Base-by-base conservation (phyloP, 129 eudicot genomes). In the Escallonia herrerae region DNA sequence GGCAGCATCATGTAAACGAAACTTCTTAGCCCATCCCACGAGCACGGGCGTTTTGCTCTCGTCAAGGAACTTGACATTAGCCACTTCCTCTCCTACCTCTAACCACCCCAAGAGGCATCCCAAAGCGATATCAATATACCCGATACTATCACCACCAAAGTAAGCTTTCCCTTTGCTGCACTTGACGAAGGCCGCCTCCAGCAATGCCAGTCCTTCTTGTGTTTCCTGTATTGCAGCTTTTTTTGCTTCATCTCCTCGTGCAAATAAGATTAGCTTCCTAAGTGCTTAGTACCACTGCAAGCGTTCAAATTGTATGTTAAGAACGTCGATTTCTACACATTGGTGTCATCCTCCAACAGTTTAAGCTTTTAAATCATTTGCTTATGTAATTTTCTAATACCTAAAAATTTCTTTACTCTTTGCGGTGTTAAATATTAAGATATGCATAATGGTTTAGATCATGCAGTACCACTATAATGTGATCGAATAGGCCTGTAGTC, bases 151-250 rank as follows among this genome's bases (percentile, higher is more conserved):
- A 4, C 73, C 77, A 2, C 73, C 77, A 22, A 77, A 70, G 48
- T 46, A 71, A 8, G 48, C 46, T 46, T 70, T 77, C 12, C 77
- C 81, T 4, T 77, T 59, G 62, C 73, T 71, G 40, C n/a, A 53
- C 53, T 71, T 65, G 10, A 52, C 44, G 43, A 65, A 52, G 6
- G 72, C 63, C 0, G 60, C 69, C 57, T 77, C 81, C 41, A 77
- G 7, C 53, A 52, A 10, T 2, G 15, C 4, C 33, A 58, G 1
- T 14, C 60, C 75, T 56, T 56, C 62, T 0, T 5, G 8, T 58
- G 59, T 50, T 54, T 70, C 14, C 51, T 51, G 46, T 33, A 40
- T 33, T 14, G 61, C 33, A 22, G 33, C 33, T 1, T 22, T 22
- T 22, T 22, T 22, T 22, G 33, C 33, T 22, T 22, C 33, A 0